phyloP scores from a whole-genome alignment of 441 rosid species.

The Jatropha podagrica region DNA sequence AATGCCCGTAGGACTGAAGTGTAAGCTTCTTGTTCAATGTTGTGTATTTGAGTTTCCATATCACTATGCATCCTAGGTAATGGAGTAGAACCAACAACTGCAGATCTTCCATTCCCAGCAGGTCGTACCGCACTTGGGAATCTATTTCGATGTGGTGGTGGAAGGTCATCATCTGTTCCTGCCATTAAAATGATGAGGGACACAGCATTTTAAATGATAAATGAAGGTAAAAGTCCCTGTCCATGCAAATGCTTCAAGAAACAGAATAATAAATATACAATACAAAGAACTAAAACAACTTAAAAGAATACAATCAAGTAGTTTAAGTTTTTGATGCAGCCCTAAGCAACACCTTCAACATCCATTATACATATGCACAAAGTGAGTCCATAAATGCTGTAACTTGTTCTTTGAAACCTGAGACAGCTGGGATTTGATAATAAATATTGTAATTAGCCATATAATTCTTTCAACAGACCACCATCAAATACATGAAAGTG shows the following conservation, averaged over 20 bases:
- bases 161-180: conserved; percentile 99
- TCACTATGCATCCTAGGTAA: conserved; percentile 74
- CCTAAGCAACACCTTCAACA: background rate
- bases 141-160: conserved; percentile 90
- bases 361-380: conserved; percentile 2
- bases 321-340: background rate
- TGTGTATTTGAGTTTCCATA: conserved; percentile 97
- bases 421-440: background rate
- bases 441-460: background rate
- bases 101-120: conserved; percentile 84
- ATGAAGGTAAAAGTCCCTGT: background rate
- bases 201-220: background rate
- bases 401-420: background rate
- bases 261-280: background rate
- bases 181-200: conserved; percentile 23
- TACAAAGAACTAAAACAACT: background rate
- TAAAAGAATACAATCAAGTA: background rate
- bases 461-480: background rate
- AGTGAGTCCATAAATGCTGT: background rate
- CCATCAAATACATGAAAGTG: background rate
- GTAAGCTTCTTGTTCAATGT: conserved; percentile 95
- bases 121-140: conserved; percentile 74
- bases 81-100: conserved; percentile 55
- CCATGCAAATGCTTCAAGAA: background rate
- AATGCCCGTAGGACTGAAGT: conserved; percentile 89